Evolutionary conservation across 768 basidiomycete genomes (phyloP).

Genomic region (Boletus rubropictus): DNA sequence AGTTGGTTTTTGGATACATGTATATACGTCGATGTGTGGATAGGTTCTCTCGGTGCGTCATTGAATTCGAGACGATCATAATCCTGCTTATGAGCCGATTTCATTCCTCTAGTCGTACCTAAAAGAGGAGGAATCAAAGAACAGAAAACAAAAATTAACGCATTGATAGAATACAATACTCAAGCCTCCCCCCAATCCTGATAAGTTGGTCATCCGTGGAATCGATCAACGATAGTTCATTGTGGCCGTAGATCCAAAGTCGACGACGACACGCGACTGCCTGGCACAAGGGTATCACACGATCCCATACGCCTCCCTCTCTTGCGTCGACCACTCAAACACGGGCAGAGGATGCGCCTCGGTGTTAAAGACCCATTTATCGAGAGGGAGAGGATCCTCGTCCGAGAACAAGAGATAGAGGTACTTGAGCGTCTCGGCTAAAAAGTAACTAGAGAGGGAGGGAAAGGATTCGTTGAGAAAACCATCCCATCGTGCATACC

Average conservation of each 20-base stretch:
- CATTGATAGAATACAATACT: not conserved
- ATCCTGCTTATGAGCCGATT: no score
- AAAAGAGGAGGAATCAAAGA: no score
- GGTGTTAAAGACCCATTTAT: conserved; percentile 58
- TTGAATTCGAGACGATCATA: not conserved
- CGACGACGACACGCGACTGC: not conserved
- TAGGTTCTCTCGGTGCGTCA: not conserved
- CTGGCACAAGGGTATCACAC: not conserved
- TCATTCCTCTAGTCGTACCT: not conserved
- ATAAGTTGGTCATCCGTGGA: not conserved
- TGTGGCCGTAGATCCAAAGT: not conserved
- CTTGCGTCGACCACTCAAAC: conserved; percentile 54
- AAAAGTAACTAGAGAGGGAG: conserved; percentile 37
- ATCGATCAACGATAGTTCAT: not conserved
- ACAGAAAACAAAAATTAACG: no score
- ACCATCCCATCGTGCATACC: not conserved
- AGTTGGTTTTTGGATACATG: no score
- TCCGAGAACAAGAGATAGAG: conserved; percentile 64
- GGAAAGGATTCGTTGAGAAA: conserved; percentile 15
- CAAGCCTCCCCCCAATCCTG: not conserved
- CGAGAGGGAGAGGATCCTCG: conserved; percentile 49
- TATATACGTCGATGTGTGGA: no score
- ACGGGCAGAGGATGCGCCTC: conserved; percentile 78
- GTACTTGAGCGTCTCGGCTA: conserved; percentile 65
- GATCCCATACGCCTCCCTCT: conserved; percentile 40